Conservation (phyloP, 2,329 filamentous ascomycete species). For the Microcyclosporella mali region DNA sequence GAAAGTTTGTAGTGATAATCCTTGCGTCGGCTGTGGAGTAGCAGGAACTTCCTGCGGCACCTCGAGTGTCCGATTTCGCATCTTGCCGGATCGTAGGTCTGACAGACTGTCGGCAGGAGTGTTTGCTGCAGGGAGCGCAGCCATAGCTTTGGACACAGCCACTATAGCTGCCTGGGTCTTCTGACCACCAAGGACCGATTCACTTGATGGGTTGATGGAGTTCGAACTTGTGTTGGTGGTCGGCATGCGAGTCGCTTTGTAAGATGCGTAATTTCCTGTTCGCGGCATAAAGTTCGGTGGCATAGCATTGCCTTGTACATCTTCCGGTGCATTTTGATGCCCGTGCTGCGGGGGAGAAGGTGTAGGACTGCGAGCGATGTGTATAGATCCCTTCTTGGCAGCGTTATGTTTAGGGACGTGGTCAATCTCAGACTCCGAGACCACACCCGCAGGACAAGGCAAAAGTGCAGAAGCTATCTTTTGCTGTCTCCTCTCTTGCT, state of each 20-base stretch:
- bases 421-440: constrained; percentile 33
- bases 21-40: too few species aligned
- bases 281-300: not conserved
- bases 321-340: not conserved
- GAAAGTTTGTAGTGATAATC: too few species aligned
- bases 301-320: not conserved
- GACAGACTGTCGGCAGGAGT: too few species aligned
- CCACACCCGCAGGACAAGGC: constrained; percentile 2
- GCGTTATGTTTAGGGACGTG: constrained; percentile 24
- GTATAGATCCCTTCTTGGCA: constrained; percentile 33
- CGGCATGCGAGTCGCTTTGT: not conserved
- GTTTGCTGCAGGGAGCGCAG: too few species aligned
- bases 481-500: constrained; percentile 26
- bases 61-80: too few species aligned
- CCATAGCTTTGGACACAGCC: too few species aligned
- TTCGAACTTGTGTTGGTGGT: too few species aligned
- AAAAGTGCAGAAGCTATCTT: not conserved
- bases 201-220: too few species aligned
- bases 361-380: constrained; percentile 14
- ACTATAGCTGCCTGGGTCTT: too few species aligned
- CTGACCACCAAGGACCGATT: too few species aligned
- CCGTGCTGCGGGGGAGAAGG: not conserved
- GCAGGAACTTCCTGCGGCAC: too few species aligned
- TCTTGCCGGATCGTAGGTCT: too few species aligned
- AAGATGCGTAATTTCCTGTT: not conserved